phyloP scores from a whole-genome alignment of 2,329 filamentous ascomycete species.

The Raffaelea albimanens region DNA sequence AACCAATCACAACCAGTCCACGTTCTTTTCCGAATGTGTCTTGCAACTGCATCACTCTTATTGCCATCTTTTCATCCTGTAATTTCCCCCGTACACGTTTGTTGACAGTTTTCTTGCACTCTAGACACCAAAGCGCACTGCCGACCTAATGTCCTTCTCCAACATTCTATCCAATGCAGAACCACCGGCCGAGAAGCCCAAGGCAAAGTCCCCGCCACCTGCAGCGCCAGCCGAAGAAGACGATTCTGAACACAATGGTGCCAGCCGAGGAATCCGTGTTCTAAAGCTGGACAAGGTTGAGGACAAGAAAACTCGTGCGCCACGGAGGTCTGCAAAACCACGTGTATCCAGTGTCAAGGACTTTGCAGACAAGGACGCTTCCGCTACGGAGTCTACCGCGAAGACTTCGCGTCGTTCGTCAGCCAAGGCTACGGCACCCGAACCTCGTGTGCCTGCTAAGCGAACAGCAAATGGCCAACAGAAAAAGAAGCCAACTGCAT shows the following conservation, averaged over 20 bases:
- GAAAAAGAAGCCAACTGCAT: slow-evolving; percentile 33
- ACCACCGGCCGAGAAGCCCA: slow-evolving; percentile 45
- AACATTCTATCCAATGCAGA: slow-evolving; percentile 82
- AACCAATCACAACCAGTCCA: too few species aligned
- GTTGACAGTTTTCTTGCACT: slow-evolving; percentile 9
- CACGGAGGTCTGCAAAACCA: slow-evolving; percentile 10
- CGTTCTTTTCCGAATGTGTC: too few species aligned
- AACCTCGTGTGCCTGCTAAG: slow-evolving; percentile 41
- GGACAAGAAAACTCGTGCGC: slow-evolving; percentile 9
- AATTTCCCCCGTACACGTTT: too few species aligned
- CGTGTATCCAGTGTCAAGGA: slow-evolving; percentile 21
- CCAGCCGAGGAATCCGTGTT: slow-evolving; percentile 5
- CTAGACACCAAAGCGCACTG: slow-evolving; percentile 63
- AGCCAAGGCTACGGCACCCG: slow-evolving; percentile 28
- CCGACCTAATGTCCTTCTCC: slow-evolving; percentile 90
- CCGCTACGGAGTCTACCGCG: slow-evolving; percentile 16
- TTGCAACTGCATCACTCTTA: too few species aligned
- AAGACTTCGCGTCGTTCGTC: slow-evolving; percentile 43
- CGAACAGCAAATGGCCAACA: slow-evolving; percentile 50
- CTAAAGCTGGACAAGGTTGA: slow-evolving; percentile 17
- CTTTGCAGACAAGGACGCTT: slow-evolving; percentile 39
- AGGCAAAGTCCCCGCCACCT: slow-evolving; percentile 32
- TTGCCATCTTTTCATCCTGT: slow-evolving; percentile 2
- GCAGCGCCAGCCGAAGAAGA: slow-evolving; percentile 12
- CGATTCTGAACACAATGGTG: slow-evolving; percentile 6